phyloP scores from a whole-genome alignment of 2,329 filamentous ascomycete species.

The Calonectria honghensis region DNA sequence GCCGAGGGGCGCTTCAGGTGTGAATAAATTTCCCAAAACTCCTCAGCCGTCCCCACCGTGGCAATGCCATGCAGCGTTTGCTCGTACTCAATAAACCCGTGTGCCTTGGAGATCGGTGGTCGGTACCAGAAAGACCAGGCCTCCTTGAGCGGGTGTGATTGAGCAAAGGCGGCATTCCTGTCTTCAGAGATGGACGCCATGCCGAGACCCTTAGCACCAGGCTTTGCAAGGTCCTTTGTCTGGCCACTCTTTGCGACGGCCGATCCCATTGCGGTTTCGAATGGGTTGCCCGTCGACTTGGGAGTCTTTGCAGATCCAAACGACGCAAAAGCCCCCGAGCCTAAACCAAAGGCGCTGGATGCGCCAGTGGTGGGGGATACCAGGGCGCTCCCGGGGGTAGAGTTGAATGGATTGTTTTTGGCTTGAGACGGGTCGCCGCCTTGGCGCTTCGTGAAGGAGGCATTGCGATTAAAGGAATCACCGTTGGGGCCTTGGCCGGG shows the following conservation, averaged over 20 bases:
- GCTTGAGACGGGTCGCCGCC: conserved; percentile 83
- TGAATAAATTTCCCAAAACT: conserved; percentile 92
- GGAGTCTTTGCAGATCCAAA: conserved; percentile 88
- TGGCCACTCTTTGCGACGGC: conserved; percentile 57
- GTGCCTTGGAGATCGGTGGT: conserved; percentile 96
- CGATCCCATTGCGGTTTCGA: conserved; percentile 81
- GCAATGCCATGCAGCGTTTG: conserved; percentile 95
- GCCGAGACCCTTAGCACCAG: conserved; percentile 55
- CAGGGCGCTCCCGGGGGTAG: conserved; percentile 78
- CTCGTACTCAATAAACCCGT: conserved; percentile 91
- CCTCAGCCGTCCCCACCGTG: conserved; percentile 86
- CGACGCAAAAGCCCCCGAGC: conserved; percentile 97
- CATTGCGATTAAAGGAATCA: conserved; percentile 77
- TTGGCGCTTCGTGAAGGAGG: conserved; percentile 82
- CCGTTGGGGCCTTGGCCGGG: conserved; percentile 73
- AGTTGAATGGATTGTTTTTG: conserved; percentile 84
- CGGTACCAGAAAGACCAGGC: conserved; percentile 98
- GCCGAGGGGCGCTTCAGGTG: conserved; percentile 93
- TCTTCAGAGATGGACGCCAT: conserved; percentile 70
- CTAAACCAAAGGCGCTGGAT: conserved; percentile 93
- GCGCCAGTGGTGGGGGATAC: conserved; percentile 73
- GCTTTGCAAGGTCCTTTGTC: conserved; percentile 58
- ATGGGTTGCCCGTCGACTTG: conserved; percentile 87
- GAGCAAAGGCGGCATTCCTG: conserved; percentile 59
- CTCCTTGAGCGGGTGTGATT: conserved; percentile 80